These are phyloP conservation scores for Agaricus blazei DNA, from an alignment of 768 basidiomycete genomes.

Conservation along the genomic window DNA sequence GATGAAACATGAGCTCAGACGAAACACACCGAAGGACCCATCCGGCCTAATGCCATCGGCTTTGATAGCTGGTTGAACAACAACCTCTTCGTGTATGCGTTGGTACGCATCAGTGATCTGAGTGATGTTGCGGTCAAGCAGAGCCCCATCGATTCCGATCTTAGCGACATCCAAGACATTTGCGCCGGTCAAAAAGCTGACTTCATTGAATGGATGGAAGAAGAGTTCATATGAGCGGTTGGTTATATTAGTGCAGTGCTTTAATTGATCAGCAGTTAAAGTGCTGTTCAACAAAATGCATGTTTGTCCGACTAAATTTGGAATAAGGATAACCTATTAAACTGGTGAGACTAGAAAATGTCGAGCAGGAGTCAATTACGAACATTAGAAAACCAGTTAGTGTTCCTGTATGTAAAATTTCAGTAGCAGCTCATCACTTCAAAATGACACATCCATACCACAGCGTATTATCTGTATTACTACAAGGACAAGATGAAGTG, in stretches of 20 bases:
- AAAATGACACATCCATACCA: conserved; percentile 23
- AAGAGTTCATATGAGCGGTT: conserved; percentile 47
- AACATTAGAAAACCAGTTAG: conserved; percentile 63
- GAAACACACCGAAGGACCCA: conserved; percentile 39
- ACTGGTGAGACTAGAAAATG: not conserved
- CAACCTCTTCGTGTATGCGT: conserved; percentile 47
- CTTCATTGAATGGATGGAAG: conserved; percentile 33
- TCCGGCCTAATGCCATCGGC: conserved; percentile 60
- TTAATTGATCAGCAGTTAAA: conserved; percentile 34
- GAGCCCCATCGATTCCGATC: conserved; percentile 50
- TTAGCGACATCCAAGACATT: conserved; percentile 63
- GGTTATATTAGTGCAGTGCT: conserved; percentile 46
- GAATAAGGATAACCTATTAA: conserved; percentile 53
- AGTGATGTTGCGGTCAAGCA: conserved; percentile 35
- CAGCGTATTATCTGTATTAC: conserved; percentile 38
- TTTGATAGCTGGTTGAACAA: conserved; percentile 38
- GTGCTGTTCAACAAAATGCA: conserved; percentile 51
- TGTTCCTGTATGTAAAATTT: conserved; percentile 39
- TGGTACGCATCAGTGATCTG: conserved; percentile 45
- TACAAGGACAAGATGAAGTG: conserved; percentile 47
- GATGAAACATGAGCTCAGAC: not conserved
- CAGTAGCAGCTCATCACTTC: not conserved
- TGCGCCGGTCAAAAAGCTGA: conserved; percentile 54
- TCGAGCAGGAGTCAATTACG: conserved; percentile 12
- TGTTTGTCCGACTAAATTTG: conserved; percentile 47